A percentile compares a stretch with the other conserved stretches of the same genome.
phyloP scores from a whole-genome alignment of 1,139 yeast genomes.

The Debaryomycetaceae sp. region DNA sequence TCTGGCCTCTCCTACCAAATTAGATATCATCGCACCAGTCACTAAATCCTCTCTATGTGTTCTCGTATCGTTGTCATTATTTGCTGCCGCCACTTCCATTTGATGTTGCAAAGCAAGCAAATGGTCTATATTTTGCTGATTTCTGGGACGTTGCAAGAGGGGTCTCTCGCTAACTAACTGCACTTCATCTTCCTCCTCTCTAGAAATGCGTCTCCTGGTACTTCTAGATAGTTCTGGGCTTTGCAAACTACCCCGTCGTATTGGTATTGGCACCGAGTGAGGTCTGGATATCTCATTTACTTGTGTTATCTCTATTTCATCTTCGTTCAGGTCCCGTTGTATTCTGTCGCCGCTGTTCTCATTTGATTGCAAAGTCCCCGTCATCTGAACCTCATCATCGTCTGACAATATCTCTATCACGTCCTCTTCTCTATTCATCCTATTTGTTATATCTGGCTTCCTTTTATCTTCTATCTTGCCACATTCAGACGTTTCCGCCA shows the following conservation, averaged over 20 bases:
- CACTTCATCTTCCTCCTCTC: conserved; percentile 12
- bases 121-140: neutral
- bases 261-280: neutral
- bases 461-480: neutral
- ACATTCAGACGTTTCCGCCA: neutral
- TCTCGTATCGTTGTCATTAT: neutral
- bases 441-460: neutral
- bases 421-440: conserved; percentile 3
- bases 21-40: neutral
- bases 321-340: conserved; percentile 7
- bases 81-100: neutral
- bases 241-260: conserved; percentile 1
- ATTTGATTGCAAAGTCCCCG: neutral
- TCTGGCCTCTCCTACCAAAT: conserved; percentile 1
- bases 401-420: conserved; percentile 10
- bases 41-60: neutral
- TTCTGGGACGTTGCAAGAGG: neutral
- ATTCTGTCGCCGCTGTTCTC: neutral
- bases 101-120: conserved; percentile 1
- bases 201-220: neutral
- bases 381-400: conserved; percentile 6
- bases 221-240: conserved; percentile 7
- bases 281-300: conserved; percentile 1
- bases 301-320: conserved; percentile 9
- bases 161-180: conserved; percentile 12